A percentile compares a stretch with the other conserved stretches of the same genome.
Evolutionary conservation across 257 asterid species (phyloP).

Genomic region (Eustoma russellianum): DNA sequence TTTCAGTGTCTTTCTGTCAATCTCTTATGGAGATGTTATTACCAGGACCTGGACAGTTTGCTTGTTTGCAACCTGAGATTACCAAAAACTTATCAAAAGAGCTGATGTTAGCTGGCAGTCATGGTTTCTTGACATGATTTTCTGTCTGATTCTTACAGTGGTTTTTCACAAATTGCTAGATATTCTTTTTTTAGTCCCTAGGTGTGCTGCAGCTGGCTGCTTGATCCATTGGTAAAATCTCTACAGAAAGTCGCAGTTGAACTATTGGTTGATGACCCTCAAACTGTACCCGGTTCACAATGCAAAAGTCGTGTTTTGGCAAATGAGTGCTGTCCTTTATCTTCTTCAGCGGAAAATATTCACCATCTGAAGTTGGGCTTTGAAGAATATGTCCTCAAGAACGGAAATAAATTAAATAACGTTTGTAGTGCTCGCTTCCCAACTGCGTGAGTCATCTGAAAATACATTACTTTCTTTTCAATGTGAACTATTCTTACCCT

Average conservation of each 20-base stretch:
- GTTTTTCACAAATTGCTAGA: no score
- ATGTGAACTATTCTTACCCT: background rate
- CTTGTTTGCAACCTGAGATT: no score
- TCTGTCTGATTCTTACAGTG: no score
- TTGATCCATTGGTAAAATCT: slow-evolving; percentile 14
- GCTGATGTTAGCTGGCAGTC: no score
- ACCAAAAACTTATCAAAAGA: no score
- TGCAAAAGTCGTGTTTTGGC: slow-evolving; percentile 27
- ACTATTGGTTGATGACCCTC: slow-evolving; percentile 44
- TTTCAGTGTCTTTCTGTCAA: no score
- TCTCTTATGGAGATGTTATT: no score
- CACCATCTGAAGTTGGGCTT: slow-evolving; percentile 54
- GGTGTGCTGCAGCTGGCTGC: slow-evolving; percentile 17
- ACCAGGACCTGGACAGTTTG: no score
- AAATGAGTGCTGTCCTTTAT: slow-evolving; percentile 29
- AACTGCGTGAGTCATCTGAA: slow-evolving; percentile 38
- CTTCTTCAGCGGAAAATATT: slow-evolving; percentile 32
- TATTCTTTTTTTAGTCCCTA: background rate
- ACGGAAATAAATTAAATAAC: slow-evolving; percentile 39
- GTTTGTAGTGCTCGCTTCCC: slow-evolving; percentile 53
- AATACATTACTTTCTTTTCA: slow-evolving; percentile 6
- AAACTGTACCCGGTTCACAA: slow-evolving; percentile 25
- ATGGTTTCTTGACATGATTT: no score
- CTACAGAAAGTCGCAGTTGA: slow-evolving; percentile 73
- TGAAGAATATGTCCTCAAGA: slow-evolving; percentile 60